Percentiles rank a stretch among this genome's conserved stretches.
phyloP scores from a whole-genome alignment of 1,284 basidiomycete genomes.

The Cutaneotrichosporon sp. region DNA sequence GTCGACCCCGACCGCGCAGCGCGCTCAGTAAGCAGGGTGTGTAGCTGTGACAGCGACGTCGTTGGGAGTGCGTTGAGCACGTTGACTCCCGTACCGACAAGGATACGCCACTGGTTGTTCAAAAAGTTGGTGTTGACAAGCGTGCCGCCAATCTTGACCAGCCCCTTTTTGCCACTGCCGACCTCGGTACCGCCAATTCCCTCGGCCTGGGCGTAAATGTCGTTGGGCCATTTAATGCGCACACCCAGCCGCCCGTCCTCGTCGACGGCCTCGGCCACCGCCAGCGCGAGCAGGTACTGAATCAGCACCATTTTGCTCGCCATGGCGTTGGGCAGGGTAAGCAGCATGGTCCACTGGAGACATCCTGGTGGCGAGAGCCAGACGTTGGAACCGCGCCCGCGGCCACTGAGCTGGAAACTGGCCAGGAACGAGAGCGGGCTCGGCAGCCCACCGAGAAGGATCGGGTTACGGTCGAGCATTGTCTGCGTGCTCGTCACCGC shows the following conservation, averaged over 20 bases:
- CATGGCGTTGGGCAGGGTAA: slow-evolving; percentile 57
- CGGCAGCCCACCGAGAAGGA: slow-evolving; percentile 64
- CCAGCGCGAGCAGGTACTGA: slow-evolving; percentile 89
- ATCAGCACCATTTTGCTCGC: slow-evolving; percentile 76
- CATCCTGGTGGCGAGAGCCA: slow-evolving; percentile 93
- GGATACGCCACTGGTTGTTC: slow-evolving; percentile 64
- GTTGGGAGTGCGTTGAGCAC: slow-evolving; percentile 78
- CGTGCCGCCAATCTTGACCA: slow-evolving; percentile 77
- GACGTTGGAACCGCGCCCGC: slow-evolving; percentile 81
- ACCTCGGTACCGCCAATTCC: slow-evolving; percentile 44
- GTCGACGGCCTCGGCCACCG: slow-evolving; percentile 70
- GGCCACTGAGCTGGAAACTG: slow-evolving; percentile 77
- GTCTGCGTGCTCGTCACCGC: slow-evolving; percentile 92
- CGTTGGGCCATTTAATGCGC: slow-evolving; percentile 96
- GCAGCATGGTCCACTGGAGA: slow-evolving; percentile 75
- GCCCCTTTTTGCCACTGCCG: slow-evolving; percentile 49
- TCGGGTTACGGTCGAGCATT: slow-evolving; percentile 85
- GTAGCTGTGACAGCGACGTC: slow-evolving; percentile 70
- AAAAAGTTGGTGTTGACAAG: slow-evolving; percentile 82
- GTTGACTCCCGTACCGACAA: slow-evolving; percentile 85
- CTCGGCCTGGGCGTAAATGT: slow-evolving; percentile 68
- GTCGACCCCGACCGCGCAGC: slow-evolving; percentile 5
- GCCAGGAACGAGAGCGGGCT: slow-evolving; percentile 71
- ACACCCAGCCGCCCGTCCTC: slow-evolving; percentile 57
- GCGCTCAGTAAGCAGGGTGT: slow-evolving; percentile 32